Base-by-base conservation (phyloP, 495 filamentous ascomycete genomes). In the Aspergillus bridgeri region DNA sequence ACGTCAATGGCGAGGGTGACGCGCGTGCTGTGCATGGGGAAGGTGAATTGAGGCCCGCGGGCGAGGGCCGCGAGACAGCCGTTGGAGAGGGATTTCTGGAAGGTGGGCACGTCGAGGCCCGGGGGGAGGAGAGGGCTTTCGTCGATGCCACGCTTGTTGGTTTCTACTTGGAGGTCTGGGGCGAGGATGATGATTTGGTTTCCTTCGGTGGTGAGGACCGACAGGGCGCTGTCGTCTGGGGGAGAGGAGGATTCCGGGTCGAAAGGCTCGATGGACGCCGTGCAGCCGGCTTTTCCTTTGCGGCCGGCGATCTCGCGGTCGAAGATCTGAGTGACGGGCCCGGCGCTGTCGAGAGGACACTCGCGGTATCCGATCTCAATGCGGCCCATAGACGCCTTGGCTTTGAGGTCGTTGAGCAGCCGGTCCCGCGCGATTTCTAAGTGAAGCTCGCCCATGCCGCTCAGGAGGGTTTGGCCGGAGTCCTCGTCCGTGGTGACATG, bases 381-480 rank as follows among this genome's bases (percentile, higher is more conserved):
- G 42, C 84, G 83, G n/a, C 95, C 92, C 83, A 94, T 96, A 13
- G 86, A 74, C 6, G 91, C 92, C 65, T 87, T 98, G 60, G 81
- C 91, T 66, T 93, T 96, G 71, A 96, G 86, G 60, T 97, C 90
- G 38, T 88, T 87, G 52, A 93, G 81, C 6, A 99, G 83, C 20
- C 93, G 81, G 71, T 98, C 91, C 24, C 87, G 79, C 3, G 95
- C 92, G 38, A 99, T 94, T 61, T 99, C 95, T 3, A 99, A 84
- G 69, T 99, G 95, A n/a, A 99, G 83, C 53, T 96, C 90, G 3
- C 95, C 95, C 95, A 99, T 99, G 11, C 95, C 95, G 42, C 89
- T 90, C 2, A 99, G 78, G 8, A 96, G 86, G 18, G 92, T 96
- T 61, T 96, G 93, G 1, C 92, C 94, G 0, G 90, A 91, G 66